These are phyloP conservation scores for Rhizopus sp. DNA, from an alignment of 371 early-diverging fungal genomes.

Conservation along the genomic window DNA sequence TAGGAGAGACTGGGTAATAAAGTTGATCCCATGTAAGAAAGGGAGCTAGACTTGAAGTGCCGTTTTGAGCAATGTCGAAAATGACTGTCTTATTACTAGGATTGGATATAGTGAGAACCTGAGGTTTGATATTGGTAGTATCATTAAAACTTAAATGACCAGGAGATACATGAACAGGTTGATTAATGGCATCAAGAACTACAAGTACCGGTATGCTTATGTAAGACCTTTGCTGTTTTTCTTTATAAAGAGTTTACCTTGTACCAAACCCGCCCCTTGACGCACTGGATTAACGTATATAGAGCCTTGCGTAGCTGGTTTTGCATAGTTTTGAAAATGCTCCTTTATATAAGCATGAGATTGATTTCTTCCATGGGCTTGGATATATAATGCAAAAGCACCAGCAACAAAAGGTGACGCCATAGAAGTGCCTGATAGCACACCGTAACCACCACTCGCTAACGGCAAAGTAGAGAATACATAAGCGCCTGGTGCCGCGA, in stretches of 20 bases:
- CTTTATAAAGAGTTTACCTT: conserved; percentile 37
- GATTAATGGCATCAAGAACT: conserved; percentile 59
- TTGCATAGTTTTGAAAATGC: conserved; percentile 56
- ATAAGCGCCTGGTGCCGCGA: conserved; percentile 66
- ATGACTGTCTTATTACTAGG: conserved; percentile 44
- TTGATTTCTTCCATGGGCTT: conserved; percentile 36
- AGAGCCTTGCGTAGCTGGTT: conserved; percentile 20
- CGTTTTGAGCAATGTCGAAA: conserved; percentile 42
- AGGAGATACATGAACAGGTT: conserved; percentile 61
- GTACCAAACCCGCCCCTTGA: conserved; percentile 81
- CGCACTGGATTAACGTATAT: conserved; percentile 41
- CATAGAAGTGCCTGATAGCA: conserved; percentile 62
- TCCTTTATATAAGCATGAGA: conserved; percentile 23
- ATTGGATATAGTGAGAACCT: conserved; percentile 49
- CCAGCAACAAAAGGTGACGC: conserved; percentile 75
- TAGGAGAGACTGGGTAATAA: conserved; percentile 33
- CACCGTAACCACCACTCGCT: conserved; percentile 48
- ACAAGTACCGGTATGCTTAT: not conserved
- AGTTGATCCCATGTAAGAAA: conserved; percentile 31
- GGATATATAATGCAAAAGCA: conserved; percentile 58
- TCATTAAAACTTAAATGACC: conserved; percentile 72
- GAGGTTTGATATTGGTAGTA: conserved; percentile 41
- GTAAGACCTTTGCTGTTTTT: not conserved
- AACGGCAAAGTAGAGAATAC: conserved; percentile 64
- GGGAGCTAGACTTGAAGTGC: conserved; percentile 41